Evolutionary conservation across 2,329 filamentous ascomycete species (phyloP), one percentile per base, ranked within the genome.

Genomic region (Knoxdaviesia proteae): DNA sequence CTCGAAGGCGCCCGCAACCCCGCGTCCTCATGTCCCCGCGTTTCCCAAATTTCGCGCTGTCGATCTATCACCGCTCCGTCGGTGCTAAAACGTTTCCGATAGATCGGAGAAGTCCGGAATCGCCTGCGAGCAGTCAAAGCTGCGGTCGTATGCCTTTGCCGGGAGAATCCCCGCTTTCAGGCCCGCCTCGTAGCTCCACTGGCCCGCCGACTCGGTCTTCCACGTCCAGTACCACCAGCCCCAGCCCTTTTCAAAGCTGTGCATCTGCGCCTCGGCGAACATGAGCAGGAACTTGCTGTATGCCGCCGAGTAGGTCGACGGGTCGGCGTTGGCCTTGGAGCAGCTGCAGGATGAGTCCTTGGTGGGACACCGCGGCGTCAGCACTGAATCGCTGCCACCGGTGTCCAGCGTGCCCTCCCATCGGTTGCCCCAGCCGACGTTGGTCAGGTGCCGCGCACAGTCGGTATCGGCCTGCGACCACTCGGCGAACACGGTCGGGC

Each of bases 201-300:
- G 84, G 46, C 77, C 67, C 40, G 81, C 77, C 49, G 61, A 68
- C 64, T 96, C 88, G 32, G 88, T 94, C 61, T 86, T 74, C 88
- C 90, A 93, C 34, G 87, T 96, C 90, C 90, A 98, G 62, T 98
- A 98, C 63, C 93, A 94, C 90, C 90, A 98, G 40, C 90, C 90
- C 79, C 82, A 90, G 5, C 83, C 84, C 48, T 79, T 77, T 59
- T 96, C 88, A 54, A 96, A 98, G 46, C 78, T 83, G 51, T 79
- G 69, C 84, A 98, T 98, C 63, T 98, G 90, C 43, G 87, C 90
- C 60, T 94, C 80, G 5, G 90, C 90, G 61, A 96, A 96, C 60
- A 82, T 83, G 49, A 74, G 71, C 48, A 98, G 65, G 60, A 88
- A 96, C 50, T 76, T 63, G 62, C 90, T 94, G 62, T 98, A 98